Conservation (phyloP, 2,329 filamentous ascomycete genomes). For the Eutypella sp. region DNA sequence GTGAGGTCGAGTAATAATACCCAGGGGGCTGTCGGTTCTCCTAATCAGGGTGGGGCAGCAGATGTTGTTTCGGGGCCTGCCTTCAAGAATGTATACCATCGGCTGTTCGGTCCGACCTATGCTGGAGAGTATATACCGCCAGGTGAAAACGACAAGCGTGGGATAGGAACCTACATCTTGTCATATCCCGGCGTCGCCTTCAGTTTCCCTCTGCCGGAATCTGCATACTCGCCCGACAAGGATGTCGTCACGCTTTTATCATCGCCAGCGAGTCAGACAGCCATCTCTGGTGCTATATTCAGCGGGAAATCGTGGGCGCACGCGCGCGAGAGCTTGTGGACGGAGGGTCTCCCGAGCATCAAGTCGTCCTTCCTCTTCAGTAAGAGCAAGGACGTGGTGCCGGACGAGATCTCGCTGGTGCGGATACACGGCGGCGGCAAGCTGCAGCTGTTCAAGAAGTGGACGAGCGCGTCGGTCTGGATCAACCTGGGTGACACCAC, state of each 20-base stretch:
- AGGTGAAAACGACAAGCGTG: conserved; percentile 38
- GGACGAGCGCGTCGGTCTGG: conserved; percentile 60
- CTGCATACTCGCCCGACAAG: conserved; percentile 67
- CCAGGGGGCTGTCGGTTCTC: conserved; percentile 21
- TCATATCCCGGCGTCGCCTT: conserved; percentile 95
- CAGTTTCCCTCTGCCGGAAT: conserved; percentile 73
- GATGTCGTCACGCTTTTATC: conserved; percentile 86
- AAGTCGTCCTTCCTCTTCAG: conserved; percentile 64
- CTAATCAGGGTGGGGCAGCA: conserved; percentile 17
- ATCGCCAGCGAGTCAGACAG: conserved; percentile 68
- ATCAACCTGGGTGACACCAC: conserved; percentile 81
- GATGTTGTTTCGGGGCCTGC: conserved; percentile 56
- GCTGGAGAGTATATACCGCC: conserved; percentile 85
- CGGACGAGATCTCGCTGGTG: conserved; percentile 82
- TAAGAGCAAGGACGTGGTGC: conserved; percentile 72
- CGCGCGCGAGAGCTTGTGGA: conserved; percentile 71
- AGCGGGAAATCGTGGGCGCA: conserved; percentile 87
- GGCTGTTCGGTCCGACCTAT: conserved; percentile 89
- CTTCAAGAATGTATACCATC: conserved; percentile 87
- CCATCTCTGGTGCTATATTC: conserved; percentile 86
- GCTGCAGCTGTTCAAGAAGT: conserved; percentile 71
- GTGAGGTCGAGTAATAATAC: conserved; percentile 55
- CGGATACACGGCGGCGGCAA: conserved; percentile 72
- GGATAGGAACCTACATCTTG: conserved; percentile 72
- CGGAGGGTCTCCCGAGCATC: conserved; percentile 65